phyloP scores from a whole-genome alignment of 1,139 yeast species.

The Pneumocystis wakefieldiae region DNA sequence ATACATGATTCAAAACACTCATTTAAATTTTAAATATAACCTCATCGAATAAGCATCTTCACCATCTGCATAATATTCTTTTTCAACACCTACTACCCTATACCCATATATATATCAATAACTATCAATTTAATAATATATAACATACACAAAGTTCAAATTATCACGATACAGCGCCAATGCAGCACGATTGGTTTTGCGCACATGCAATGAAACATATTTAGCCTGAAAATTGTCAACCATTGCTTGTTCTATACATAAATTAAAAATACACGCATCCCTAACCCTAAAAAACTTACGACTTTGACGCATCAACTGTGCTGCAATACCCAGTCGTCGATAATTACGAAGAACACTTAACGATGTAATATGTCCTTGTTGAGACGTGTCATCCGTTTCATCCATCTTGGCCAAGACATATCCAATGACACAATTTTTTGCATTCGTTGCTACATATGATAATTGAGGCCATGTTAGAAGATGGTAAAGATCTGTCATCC shows the following conservation, averaged over 20 bases:
- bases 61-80: constrained; percentile 84
- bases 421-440: constrained; percentile 51
- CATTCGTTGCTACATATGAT: constrained; percentile 75
- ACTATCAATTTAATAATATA: not conserved
- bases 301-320: constrained; percentile 83
- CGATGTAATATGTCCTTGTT: constrained; percentile 91
- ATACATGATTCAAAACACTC: not conserved
- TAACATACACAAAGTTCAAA: constrained; percentile 43
- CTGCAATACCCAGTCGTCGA: constrained; percentile 90
- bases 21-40: constrained; percentile 17
- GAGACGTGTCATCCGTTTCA: constrained; percentile 57
- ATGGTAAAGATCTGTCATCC: constrained; percentile 47
- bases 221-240: constrained; percentile 71
- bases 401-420: constrained; percentile 94
- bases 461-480: constrained; percentile 95
- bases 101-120: not conserved
- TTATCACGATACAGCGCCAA: constrained; percentile 81
- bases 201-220: constrained; percentile 81
- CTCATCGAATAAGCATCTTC: constrained; percentile 98
- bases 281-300: constrained; percentile 16
- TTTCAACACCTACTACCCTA: constrained; percentile 59
- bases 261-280: not conserved
- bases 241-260: constrained; percentile 40
- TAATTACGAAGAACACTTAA: constrained; percentile 90
- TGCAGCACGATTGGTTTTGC: constrained; percentile 89